Evolutionary conservation across 2,329 filamentous ascomycete species (phyloP), one percentile per base, ranked within the genome.

Genomic region (Pseudocercospora cruenta): DNA sequence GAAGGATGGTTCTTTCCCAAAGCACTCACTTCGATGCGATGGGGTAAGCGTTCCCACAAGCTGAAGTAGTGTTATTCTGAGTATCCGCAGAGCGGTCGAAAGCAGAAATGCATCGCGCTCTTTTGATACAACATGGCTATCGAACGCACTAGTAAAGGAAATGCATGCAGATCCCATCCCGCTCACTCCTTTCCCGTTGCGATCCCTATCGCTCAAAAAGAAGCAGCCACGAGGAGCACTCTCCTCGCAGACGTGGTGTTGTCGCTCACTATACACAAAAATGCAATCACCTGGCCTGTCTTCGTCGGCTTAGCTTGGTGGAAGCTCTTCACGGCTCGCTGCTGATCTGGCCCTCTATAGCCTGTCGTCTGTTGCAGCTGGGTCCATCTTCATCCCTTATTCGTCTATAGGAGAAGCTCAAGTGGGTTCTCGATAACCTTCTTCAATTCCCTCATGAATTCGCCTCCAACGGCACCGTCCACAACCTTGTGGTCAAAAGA

Each of bases 401-500:
- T 43, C 39, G 39, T 43, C 73, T 90, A 99, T 82, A 99, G 87
- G 80, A 99, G 85, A 74, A 99, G 87, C 85, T 96, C 92, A 74
- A 99, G 87, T 72, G 95, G 95, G 87, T 97, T 97, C 89, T 99
- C 95, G 67, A 99, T 85, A 61, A 93, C 92, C 87, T 94, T 94
- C 91, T 99, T 99, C 81, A 99, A 85, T 85, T 96, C 95, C 81
- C 88, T 89, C 82, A 99, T 93, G 89, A 94, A 99, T 82, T 99
- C 95, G 66, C 90, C 95, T 77, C 95, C 96, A 65, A 98, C 92
- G 47, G 94, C 95, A 70, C 95, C 95, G 79, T 99, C 95, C 12
- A 99, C 90, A 59, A 98, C 94, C 88, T 97, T 97, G 89, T 99
- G 95, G 85, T 99, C 95, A 80, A 99, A 99, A 86, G 92, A 96